phyloP scores from a whole-genome alignment of 2,329 filamentous ascomycete species.

The Phoma herbarum region DNA sequence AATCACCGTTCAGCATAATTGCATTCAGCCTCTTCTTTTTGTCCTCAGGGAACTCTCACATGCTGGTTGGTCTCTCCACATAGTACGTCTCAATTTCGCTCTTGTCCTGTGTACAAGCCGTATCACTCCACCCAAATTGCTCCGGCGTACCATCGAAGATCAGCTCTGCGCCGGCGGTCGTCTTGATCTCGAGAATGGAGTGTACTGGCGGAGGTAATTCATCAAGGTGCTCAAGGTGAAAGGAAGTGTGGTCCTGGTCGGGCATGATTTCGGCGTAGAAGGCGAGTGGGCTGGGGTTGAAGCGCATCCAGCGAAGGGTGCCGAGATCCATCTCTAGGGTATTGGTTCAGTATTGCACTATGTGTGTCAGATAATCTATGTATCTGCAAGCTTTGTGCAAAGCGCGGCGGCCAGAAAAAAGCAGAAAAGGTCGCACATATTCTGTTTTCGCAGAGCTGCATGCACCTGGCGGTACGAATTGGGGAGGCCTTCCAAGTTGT shows the following conservation, averaged over 20 bases:
- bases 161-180: not conserved
- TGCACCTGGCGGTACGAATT: not conserved
- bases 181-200: conserved; percentile 13
- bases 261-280: not conserved
- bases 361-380: not conserved
- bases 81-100: not conserved
- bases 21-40: not conserved
- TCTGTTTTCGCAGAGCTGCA: not conserved
- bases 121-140: conserved; percentile 18
- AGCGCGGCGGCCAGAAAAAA: not conserved
- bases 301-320: conserved; percentile 1
- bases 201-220: not conserved
- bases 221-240: not conserved
- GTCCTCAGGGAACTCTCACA: not conserved
- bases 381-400: not conserved
- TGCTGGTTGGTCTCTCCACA: not conserved
- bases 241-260: not conserved
- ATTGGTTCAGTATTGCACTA: not conserved
- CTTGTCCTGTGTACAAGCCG: conserved; percentile 13
- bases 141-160: conserved; percentile 21
- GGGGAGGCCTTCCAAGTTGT: not conserved
- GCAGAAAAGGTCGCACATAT: not conserved
- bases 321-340: not conserved
- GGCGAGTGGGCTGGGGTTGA: not conserved
- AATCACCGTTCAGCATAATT: not conserved